Base-by-base conservation (phyloP, 352 stramenopile species). In the Phytopythium oedochilum region DNA sequence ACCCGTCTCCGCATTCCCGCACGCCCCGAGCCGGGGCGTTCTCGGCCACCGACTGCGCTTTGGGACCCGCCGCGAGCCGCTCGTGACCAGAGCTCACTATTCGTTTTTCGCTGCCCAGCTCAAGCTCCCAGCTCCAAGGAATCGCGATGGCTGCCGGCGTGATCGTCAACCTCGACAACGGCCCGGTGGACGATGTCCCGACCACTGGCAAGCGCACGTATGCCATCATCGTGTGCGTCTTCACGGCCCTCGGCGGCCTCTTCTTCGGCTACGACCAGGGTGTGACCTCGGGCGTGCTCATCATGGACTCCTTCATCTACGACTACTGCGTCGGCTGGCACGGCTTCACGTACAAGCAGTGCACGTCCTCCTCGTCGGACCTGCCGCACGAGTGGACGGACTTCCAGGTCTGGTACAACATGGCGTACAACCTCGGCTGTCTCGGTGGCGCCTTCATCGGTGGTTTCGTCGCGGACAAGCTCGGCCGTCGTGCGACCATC, bases 401-500 rank as follows among this genome's bases (percentile, higher is more conserved):
- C 25, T 74, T 74, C 49, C 66, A 49, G 11, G 64, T 60, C n/a
- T 66, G 59, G 55, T 73, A 68, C 58, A 65, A 67, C 59, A 70
- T 75, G 57, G 46, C 64, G 2, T 75, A 75, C 63, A 72, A 72
- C 61, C 60, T 75, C 25, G 63, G 67, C 14, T 72, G 67, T 45
- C 50, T 75, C 0, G 55, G 62, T 3, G 67, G 67, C n/a, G 67
- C 67, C 0, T 52, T 72, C 18, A 61, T 75, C 34, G 63, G 67
- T 22, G 67, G 67, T 45, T 51, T 62, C 28, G 29, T 75, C 15
- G 63, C 63, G 8, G 60, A 75, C 55, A 58, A 26, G 6, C 61
- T 66, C 44, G 63, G 59, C 4, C 63, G 63, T 35, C 59, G 63
- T 17, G 62, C 58, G 29, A 71, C 66, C 2, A 71, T 75, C 35